These are phyloP conservation scores for Arabis hirsuta DNA, from an alignment of 345 rosid species.

Conservation along the genomic window DNA sequence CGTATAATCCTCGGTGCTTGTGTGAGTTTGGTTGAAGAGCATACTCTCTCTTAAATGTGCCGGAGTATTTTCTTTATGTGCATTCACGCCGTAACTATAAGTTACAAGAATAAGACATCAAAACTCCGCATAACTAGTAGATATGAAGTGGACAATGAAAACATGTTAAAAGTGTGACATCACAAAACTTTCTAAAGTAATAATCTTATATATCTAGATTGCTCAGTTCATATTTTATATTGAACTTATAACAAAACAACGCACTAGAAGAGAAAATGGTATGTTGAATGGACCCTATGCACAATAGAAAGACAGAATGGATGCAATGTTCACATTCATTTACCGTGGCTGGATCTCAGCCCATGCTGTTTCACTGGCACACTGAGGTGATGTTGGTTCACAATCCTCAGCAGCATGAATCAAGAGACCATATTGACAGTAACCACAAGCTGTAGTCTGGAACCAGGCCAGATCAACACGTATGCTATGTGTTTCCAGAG, in stretches of 20 bases:
- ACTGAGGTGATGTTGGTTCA: constrained; percentile 48
- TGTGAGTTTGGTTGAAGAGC: constrained; percentile 51
- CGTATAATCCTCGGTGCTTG: constrained; percentile 52
- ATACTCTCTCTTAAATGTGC: constrained; percentile 51
- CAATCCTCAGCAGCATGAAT: constrained; percentile 64
- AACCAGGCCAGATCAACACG: constrained; percentile 94
- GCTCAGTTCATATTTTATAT: constrained; percentile 22
- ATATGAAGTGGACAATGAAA: constrained; percentile 18
- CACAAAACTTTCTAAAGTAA: constrained; percentile 4
- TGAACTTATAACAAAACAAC: constrained; percentile 1
- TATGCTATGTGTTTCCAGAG: constrained; percentile 64
- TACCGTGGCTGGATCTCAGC: constrained; percentile 64
- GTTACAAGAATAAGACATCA: constrained; percentile 42
- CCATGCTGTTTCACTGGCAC: constrained; percentile 46
- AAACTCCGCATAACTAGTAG: constrained; percentile 25
- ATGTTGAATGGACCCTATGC: constrained; percentile 9
- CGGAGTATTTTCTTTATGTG: constrained; percentile 47
- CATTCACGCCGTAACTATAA: constrained; percentile 47
- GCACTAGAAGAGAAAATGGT: constrained; percentile 22
- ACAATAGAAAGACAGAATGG: constrained; percentile 11
- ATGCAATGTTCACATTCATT: constrained; percentile 27
- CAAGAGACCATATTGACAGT: constrained; percentile 87
- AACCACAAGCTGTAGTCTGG: constrained; percentile 78
- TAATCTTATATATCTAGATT: constrained; percentile 31
- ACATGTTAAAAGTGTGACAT: constrained; percentile 17